Conservation (phyloP, 495 filamentous ascomycete genomes). For the Hypoxylon perforatum region DNA sequence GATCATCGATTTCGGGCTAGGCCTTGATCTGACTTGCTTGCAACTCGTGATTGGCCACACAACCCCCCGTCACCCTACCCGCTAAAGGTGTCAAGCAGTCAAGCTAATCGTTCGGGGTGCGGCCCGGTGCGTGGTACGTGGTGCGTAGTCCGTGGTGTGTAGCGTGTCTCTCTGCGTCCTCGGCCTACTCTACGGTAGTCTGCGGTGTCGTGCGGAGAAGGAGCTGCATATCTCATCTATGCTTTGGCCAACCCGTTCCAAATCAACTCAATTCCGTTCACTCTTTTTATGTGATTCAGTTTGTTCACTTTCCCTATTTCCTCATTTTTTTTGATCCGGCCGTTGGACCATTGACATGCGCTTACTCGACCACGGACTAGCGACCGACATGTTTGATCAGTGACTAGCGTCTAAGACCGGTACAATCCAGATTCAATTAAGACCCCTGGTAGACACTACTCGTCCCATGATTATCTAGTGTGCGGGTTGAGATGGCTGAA, state of each 20-base stretch:
- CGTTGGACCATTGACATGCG: neutral
- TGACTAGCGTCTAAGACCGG: slow-evolving; percentile 7
- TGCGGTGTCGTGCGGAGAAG: slow-evolving; percentile 37
- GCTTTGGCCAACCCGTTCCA: slow-evolving; percentile 24
- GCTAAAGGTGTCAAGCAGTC: slow-evolving; percentile 1
- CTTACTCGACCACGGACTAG: neutral
- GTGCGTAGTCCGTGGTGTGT: neutral
- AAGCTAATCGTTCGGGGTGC: slow-evolving; percentile 27
- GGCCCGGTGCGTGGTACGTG: slow-evolving; percentile 23
- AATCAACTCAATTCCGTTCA: slow-evolving; percentile 27
- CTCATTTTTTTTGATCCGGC: neutral
- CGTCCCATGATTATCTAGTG: slow-evolving; percentile 4
- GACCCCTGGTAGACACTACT: neutral
- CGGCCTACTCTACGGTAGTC: slow-evolving; percentile 34
- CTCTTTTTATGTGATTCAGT: slow-evolving; percentile 15
- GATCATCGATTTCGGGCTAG: slow-evolving; percentile 7
- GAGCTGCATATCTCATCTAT: slow-evolving; percentile 32
- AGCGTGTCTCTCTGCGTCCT: slow-evolving; percentile 24
- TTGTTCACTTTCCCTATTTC: neutral
- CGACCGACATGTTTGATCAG: neutral
- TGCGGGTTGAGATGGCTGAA: slow-evolving; percentile 37
- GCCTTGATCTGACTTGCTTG: slow-evolving; percentile 1
- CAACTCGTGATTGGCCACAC: slow-evolving; percentile 29
- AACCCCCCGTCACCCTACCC: slow-evolving; percentile 22
- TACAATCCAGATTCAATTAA: slow-evolving; percentile 12